Conservation (phyloP, 495 filamentous ascomycete species). For the Monascus purpureus region DNA sequence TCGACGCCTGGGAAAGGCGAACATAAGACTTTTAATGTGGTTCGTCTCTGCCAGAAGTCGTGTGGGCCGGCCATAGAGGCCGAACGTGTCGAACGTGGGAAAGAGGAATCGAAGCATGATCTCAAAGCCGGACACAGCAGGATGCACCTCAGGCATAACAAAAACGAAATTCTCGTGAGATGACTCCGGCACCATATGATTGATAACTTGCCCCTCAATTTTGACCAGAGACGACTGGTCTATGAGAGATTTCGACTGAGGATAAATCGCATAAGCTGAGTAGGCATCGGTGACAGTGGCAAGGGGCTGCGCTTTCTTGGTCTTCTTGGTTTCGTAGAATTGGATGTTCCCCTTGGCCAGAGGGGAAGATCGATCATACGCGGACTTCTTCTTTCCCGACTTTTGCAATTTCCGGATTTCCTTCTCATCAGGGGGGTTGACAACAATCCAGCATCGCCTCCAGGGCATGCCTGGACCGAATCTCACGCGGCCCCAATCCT, state of each 20-base stretch:
- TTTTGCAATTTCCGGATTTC: constrained; percentile 73
- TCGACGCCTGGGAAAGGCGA: constrained; percentile 83
- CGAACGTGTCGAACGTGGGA: constrained; percentile 87
- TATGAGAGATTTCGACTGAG: constrained; percentile 81
- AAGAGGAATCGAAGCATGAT: constrained; percentile 94
- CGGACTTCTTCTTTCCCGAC: constrained; percentile 67
- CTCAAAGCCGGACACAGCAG: constrained; percentile 86
- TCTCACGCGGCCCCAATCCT: constrained; percentile 91
- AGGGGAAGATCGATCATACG: constrained; percentile 57
- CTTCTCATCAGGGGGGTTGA: constrained; percentile 85
- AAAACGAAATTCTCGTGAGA: constrained; percentile 88
- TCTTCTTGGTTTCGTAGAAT: constrained; percentile 91
- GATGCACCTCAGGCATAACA: constrained; percentile 89
- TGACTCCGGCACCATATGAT: constrained; percentile 59
- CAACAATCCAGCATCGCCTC: constrained; percentile 92
- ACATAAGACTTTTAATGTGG: constrained; percentile 87
- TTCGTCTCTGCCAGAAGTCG: constrained; percentile 75
- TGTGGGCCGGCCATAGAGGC: constrained; percentile 78
- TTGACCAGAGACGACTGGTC: constrained; percentile 92
- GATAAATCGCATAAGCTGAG: constrained; percentile 89
- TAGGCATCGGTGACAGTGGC: constrained; percentile 84
- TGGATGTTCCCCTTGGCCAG: constrained; percentile 75
- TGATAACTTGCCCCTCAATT: constrained; percentile 78
- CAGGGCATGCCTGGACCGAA: constrained; percentile 96
- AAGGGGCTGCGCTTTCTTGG: constrained; percentile 80